Evolutionary conservation across 495 filamentous ascomycete genomes (phyloP), one percentile per base, ranked within the genome.

Genomic region (Penicillium turbatum): DNA sequence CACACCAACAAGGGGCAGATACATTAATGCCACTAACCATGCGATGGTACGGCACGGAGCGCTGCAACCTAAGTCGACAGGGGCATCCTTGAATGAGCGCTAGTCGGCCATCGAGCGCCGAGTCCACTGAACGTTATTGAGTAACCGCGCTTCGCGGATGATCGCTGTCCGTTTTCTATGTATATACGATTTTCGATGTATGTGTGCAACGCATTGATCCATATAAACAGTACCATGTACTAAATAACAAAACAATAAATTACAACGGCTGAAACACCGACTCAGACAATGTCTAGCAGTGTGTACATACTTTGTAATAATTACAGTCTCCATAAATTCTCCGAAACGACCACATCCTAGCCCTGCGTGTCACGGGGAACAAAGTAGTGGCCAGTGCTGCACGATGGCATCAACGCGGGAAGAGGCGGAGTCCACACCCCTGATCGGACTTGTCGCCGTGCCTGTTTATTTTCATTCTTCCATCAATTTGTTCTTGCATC

Each of bases 111-210:
- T 29, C 6, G 46, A 38, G 19, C 29, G 16, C 29, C 47, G 40
- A 40, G 42, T 42, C 27, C 34, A 46, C 7, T 9, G 38, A 50
- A 59, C 45, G 53, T 62, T 59, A 62, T 62, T 57, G 56, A 43
- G 51, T 65, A 65, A 62, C 56, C 56, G 60, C 62, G 56, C 52
- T 63, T 63, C 56, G 51, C 60, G 53, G 62, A 47, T 52, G 58
- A 61, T 55, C 43, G 48, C 51, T 54, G 38, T 35, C 29, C 36
- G 26, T 41, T 17, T 30, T 40, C 46, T 24, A 47, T 50, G 16
- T 49, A 24, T 24, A 4, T 24, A 24, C 2, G 21, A 24, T 24
- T 2, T 24, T 24, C 21, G 21, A 24, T 16, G 32, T 12, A 40
- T 40, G 26, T 43, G 42, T 37, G 38, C 51, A 30, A 55, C 16